Evolutionary conservation across 345 rosid species (phyloP).

Genomic region (Garcia nutans): DNA sequence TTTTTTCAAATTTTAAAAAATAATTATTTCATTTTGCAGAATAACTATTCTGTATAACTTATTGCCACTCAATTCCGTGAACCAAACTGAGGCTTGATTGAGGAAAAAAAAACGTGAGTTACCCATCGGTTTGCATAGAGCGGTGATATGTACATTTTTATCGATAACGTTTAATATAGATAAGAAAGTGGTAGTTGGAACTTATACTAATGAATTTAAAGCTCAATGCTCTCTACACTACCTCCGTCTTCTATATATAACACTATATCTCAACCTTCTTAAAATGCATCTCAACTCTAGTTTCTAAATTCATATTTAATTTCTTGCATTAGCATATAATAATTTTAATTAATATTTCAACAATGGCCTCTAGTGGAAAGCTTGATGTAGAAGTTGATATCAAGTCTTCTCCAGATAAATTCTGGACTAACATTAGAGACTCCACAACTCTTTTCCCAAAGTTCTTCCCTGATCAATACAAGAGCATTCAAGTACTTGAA

Average conservation of each 20-base stretch:
- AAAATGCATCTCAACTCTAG: neutral
- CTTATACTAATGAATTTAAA: conserved; percentile 22
- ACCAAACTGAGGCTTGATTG: too few species aligned
- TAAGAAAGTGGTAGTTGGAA: conserved; percentile 32
- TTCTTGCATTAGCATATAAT: neutral
- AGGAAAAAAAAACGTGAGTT: too few species aligned
- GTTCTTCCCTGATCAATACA: conserved; percentile 71
- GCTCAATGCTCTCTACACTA: conserved; percentile 8
- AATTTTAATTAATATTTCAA: too few species aligned
- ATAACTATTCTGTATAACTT: too few species aligned
- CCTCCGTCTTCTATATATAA: conserved; percentile 10
- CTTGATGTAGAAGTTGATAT: conserved; percentile 72
- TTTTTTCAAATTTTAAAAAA: too few species aligned
- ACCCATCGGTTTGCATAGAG: too few species aligned
- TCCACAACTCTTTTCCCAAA: conserved; percentile 61
- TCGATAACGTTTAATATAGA: neutral
- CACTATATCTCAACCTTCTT: neutral
- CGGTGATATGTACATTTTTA: neutral
- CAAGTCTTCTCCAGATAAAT: conserved; percentile 62
- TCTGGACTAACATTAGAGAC: conserved; percentile 64
- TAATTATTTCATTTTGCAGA: too few species aligned
- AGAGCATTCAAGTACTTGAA: conserved; percentile 70
- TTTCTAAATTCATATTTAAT: neutral
- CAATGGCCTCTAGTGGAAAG: conserved; percentile 57
- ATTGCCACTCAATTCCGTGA: too few species aligned